Evolutionary conservation across 2,329 filamentous ascomycete species (phyloP), one percentile per base, ranked within the genome.

Genomic region (Colletotrichum eremochloae): DNA sequence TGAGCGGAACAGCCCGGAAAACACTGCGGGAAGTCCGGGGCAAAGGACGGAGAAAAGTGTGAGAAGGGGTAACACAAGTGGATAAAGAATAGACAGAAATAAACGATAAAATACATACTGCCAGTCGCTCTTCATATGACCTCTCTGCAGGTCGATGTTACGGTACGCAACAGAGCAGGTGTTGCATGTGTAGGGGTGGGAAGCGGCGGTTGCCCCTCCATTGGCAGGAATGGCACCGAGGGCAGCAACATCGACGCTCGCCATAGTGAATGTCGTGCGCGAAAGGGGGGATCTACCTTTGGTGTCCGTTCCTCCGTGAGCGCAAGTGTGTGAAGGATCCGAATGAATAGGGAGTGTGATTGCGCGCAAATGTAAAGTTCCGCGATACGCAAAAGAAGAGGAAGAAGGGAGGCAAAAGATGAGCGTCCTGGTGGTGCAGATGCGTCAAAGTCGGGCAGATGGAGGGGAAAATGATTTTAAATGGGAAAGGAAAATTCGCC

Each of bases 121-220:
- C 96, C 96, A 99, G 85, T 99, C 96, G 77, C 93, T 96, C 82
- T 96, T 95, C 96, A 99, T 99, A 81, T 99, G 96, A 48, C 90
- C 92, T 81, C 96, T 92, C 84, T 99, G 96, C 68, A 97, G 88
- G 80, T 98, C 96, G 81, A 94, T 95, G 80, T 94, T 95, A 76
- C 96, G 92, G 84, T 98, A 99, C 64, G 96, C 96, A 77, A 99
- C 95, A 81, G 97, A 94, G 81, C 96, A 99, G 71, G 95, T 96
- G 83, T 98, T 99, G 90, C 96, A 99, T 68, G 96, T 98, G 84
- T 96, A 99, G 1, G 96, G 96, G 81, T 98, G 94, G 36, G 92
- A 87, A 42, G 88, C 79, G 52, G 66, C 66, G 20, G 84, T 78
- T 9, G 80, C 81, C 74, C 78, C 79, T 67, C 77, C 77, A 58